These are phyloP conservation scores for Sphaerulina musiva DNA, from an alignment of 2,329 filamentous ascomycete genomes.

Conservation along the genomic window DNA sequence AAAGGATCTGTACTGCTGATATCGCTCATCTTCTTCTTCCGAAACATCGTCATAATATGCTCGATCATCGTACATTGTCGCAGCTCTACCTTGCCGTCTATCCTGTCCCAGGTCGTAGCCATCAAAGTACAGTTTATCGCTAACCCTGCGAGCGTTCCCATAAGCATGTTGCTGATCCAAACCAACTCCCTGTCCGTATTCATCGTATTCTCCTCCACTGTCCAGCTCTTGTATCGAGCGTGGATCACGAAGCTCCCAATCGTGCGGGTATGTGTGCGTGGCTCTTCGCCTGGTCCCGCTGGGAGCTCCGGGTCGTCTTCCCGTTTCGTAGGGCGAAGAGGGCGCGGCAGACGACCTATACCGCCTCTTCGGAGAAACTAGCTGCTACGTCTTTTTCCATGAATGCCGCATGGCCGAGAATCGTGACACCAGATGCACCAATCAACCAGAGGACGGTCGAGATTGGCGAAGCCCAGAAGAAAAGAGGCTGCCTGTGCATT, in stretches of 20 bases:
- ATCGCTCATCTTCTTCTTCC: slow-evolving; percentile 44
- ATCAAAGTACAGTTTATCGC: too few species aligned
- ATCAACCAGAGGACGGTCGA: slow-evolving; percentile 88
- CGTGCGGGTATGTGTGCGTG: slow-evolving; percentile 22
- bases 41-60: slow-evolving; percentile 42
- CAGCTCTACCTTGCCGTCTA: slow-evolving; percentile 34
- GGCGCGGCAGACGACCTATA: slow-evolving; percentile 99
- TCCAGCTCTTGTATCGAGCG: slow-evolving; percentile 50
- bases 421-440: slow-evolving; percentile 86
- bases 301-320: slow-evolving; percentile 86
- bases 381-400: slow-evolving; percentile 61
- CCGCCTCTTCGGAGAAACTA: slow-evolving; percentile 99
- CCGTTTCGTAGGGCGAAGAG: slow-evolving; percentile 79
- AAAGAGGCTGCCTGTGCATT: slow-evolving; percentile 52
- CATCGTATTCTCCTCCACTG: slow-evolving; percentile 40
- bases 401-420: slow-evolving; percentile 73
- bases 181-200: slow-evolving; percentile 41
- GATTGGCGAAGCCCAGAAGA: slow-evolving; percentile 78
- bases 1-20: slow-evolving; percentile 43
- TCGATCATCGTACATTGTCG: slow-evolving; percentile 44
- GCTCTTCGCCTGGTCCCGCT: slow-evolving; percentile 50
- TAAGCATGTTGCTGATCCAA: slow-evolving; percentile 37
- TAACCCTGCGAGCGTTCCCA: slow-evolving; percentile 19
- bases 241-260: slow-evolving; percentile 42
- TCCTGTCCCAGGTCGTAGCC: slow-evolving; percentile 41